These are phyloP conservation scores for Amanita pallidorosea DNA, from an alignment of 768 basidiomycete genomes.

Conservation along the genomic window DNA sequence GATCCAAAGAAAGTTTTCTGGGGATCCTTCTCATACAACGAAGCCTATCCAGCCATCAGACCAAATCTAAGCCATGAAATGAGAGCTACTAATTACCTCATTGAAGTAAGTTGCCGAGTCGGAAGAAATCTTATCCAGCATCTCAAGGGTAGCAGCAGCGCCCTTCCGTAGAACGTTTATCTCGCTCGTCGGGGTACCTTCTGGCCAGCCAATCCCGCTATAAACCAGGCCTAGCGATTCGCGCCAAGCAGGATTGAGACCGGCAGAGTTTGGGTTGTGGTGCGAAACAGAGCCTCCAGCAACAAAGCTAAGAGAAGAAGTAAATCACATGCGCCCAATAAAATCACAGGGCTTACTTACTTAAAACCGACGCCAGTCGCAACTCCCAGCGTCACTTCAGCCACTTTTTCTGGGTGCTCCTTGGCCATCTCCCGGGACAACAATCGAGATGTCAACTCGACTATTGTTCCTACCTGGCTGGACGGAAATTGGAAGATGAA, in stretches of 20 bases:
- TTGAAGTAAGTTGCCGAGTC: conserved; percentile 36
- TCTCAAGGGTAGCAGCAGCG: conserved; percentile 12
- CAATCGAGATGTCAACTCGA: not conserved
- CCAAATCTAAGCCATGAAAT: accelerated
- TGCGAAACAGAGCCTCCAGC: conserved; percentile 33
- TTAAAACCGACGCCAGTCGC: not conserved
- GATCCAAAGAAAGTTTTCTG: conserved; percentile 33
- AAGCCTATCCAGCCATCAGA: conserved; percentile 21
- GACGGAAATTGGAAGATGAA: not conserved
- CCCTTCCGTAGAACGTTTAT: conserved; percentile 2
- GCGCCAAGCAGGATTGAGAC: conserved; percentile 39
- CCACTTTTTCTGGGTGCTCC: not conserved
- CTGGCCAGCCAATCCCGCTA: conserved; percentile 13
- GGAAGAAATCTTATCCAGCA: conserved; percentile 17
- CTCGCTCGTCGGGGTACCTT: not conserved
- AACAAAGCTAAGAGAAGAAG: conserved; percentile 22
- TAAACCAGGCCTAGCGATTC: conserved; percentile 23
- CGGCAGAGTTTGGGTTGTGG: conserved; percentile 24
- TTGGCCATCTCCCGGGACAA: not conserved
- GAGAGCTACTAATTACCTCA: conserved; percentile 26
- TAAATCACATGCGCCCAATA: not conserved
- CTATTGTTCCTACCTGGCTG: not conserved
- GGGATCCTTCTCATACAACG: conserved; percentile 28
- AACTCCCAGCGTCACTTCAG: not conserved
- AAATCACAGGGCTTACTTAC: not conserved